These are phyloP conservation scores for Populus davidiana DNA, from an alignment of 345 rosid genomes.

Conservation along the genomic window DNA sequence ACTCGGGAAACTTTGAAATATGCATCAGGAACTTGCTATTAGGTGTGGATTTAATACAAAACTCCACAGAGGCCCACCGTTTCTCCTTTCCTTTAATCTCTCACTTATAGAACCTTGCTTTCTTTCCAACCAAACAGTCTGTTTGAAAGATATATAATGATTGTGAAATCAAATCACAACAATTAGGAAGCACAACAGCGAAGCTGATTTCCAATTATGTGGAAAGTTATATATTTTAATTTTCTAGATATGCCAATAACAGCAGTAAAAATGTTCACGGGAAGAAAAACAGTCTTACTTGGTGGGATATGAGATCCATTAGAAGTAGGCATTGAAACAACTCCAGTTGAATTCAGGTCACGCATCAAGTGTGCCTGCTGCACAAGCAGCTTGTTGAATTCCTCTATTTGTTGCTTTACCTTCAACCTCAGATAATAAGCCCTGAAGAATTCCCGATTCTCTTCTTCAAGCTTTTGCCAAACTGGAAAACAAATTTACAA, in stretches of 20 bases:
- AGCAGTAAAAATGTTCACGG: not conserved
- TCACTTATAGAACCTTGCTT: not conserved
- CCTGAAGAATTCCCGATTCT: constrained; percentile 83
- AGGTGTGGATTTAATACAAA: not conserved
- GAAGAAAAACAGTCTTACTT: constrained; percentile 48
- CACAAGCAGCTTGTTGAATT: constrained; percentile 92
- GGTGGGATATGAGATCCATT: constrained; percentile 75
- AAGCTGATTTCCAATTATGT: not conserved
- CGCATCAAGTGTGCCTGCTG: constrained; percentile 81
- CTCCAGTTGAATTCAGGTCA: constrained; percentile 65
- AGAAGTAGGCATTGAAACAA: constrained; percentile 50
- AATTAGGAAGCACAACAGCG: not conserved
- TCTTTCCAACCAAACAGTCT: not conserved
- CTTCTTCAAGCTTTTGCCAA: constrained; percentile 99
- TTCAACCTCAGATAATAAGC: constrained; percentile 86
- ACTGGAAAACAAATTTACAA: constrained; percentile 42
- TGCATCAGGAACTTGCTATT: not conserved
- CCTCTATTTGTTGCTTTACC: constrained; percentile 87
- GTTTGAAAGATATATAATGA: not conserved
- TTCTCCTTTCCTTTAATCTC: not conserved
- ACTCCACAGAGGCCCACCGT: not conserved
- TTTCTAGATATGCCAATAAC: not conserved
- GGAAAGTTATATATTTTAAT: not conserved
- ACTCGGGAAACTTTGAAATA: not conserved
- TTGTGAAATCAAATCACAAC: not conserved